Conservation (phyloP, 495 filamentous ascomycete genomes). For the Daldinia loculata region DNA sequence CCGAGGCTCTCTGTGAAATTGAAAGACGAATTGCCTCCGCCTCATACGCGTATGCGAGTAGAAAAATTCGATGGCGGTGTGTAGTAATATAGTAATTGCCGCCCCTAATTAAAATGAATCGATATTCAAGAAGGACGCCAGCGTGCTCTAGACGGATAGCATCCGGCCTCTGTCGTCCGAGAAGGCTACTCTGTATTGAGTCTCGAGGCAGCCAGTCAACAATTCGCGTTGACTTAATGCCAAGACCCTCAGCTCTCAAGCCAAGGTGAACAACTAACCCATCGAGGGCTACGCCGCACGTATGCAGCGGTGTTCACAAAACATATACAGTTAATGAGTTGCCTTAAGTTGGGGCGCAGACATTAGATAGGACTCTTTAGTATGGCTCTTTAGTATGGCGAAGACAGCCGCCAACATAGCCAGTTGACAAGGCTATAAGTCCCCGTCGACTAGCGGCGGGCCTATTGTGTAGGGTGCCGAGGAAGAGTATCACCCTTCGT, state of each 20-base stretch:
- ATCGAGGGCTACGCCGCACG: not conserved
- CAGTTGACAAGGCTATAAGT: constrained; percentile 2
- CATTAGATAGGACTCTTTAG: not conserved
- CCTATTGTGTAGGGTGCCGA: constrained; percentile 31
- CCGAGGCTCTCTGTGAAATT: constrained; percentile 8
- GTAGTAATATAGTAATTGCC: constrained; percentile 10
- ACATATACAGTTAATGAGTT: constrained; percentile 1
- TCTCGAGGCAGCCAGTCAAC: not conserved
- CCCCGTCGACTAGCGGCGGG: not conserved
- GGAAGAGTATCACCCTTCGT: constrained; percentile 28
- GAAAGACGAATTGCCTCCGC: constrained; percentile 14
- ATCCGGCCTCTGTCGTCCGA: not conserved
- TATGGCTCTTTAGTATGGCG: not conserved
- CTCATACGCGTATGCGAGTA: constrained; percentile 7
- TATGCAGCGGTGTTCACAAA: constrained; percentile 1
- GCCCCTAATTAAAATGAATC: constrained; percentile 1
- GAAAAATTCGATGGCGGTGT: not conserved
- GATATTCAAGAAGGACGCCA: not conserved
- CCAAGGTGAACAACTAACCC: not conserved
- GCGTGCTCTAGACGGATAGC: not conserved
- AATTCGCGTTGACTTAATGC: not conserved
- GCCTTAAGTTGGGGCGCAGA: not conserved
- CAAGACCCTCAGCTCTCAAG: constrained; percentile 1
- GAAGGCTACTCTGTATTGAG: constrained; percentile 7
- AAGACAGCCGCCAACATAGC: constrained; percentile 1